Conservation (phyloP, 2,329 filamentous ascomycete species). For the Phyllachora maydis region DNA sequence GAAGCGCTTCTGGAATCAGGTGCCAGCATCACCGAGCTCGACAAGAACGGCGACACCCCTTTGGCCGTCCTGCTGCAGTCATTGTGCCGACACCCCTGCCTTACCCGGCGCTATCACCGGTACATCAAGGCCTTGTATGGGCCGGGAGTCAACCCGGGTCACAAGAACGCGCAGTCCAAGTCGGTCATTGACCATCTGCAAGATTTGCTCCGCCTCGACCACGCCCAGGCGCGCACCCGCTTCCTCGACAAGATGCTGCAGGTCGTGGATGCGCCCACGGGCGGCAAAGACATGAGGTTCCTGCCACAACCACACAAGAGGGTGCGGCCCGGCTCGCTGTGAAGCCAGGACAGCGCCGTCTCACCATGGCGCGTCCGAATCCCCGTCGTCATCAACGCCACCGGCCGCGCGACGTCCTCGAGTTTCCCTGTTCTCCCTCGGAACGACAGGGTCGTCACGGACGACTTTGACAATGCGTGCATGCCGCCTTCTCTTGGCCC, state of each 20-base stretch:
- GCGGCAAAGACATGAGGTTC: too few species aligned
- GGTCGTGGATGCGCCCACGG: too few species aligned
- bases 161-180: constrained; percentile 2
- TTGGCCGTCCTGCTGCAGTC: constrained; percentile 3
- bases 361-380: too few species aligned
- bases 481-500: too few species aligned
- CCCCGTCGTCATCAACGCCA: too few species aligned
- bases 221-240: too few species aligned
- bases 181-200: constrained; percentile 3
- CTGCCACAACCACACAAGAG: constrained; percentile 3
- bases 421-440: background rate
- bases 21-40: constrained; percentile 2
- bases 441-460: background rate
- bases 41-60: constrained; percentile 3
- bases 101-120: constrained; percentile 4
- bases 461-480: background rate
- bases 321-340: too few species aligned
- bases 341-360: too few species aligned
- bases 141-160: constrained; percentile 3
- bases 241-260: too few species aligned
- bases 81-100: constrained; percentile 1
- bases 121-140: constrained; percentile 3
- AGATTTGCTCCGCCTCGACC: constrained; percentile 3
- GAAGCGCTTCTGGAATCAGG: constrained; percentile 2
- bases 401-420: background rate